A percentile compares a stretch with the other conserved stretches of the same genome.
These are phyloP conservation scores for Rachicladosporium sp. DNA, from an alignment of 2,329 filamentous ascomycete genomes.

Conservation along the genomic window DNA sequence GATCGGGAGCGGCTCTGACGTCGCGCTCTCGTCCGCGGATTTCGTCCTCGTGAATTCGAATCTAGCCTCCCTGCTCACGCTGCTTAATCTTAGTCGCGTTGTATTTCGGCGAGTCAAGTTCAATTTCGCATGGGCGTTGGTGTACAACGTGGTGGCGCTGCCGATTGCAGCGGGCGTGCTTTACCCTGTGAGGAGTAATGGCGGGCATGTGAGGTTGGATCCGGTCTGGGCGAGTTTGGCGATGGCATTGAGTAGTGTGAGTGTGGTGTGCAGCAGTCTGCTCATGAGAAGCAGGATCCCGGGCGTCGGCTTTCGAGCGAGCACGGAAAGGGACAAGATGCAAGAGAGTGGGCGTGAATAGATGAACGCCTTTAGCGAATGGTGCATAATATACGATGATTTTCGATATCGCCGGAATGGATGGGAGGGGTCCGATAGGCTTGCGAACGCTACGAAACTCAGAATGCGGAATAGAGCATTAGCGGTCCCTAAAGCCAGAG, in stretches of 20 bases:
- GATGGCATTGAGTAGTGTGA: slow-evolving; percentile 86
- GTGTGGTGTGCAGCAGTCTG: slow-evolving; percentile 73
- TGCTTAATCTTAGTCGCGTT: slow-evolving; percentile 57
- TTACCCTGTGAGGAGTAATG: slow-evolving; percentile 44
- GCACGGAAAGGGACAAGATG: no score
- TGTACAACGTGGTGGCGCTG: slow-evolving; percentile 69
- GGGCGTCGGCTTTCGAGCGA: no score
- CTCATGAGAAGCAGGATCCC: slow-evolving; percentile 50
- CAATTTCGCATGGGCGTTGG: slow-evolving; percentile 74
- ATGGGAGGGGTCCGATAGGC: no score
- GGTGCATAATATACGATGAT: no score
- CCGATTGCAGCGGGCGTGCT: slow-evolving; percentile 72
- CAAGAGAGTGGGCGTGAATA: no score
- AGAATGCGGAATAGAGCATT: no score
- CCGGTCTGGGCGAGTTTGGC: slow-evolving; percentile 80
- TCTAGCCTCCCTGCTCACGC: slow-evolving; percentile 57
- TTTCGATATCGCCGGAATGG: no score
- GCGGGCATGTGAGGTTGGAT: slow-evolving; percentile 51
- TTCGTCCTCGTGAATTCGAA: slow-evolving; percentile 38
- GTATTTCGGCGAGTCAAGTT: slow-evolving; percentile 70
- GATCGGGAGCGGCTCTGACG: slow-evolving; percentile 29
- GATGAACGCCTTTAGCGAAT: no score
- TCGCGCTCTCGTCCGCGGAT: slow-evolving; percentile 28
- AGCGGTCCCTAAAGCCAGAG: no score
- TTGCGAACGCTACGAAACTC: no score